Conservation (phyloP, 805 yeast species). For the Zygosaccharomyces siamensis region DNA sequence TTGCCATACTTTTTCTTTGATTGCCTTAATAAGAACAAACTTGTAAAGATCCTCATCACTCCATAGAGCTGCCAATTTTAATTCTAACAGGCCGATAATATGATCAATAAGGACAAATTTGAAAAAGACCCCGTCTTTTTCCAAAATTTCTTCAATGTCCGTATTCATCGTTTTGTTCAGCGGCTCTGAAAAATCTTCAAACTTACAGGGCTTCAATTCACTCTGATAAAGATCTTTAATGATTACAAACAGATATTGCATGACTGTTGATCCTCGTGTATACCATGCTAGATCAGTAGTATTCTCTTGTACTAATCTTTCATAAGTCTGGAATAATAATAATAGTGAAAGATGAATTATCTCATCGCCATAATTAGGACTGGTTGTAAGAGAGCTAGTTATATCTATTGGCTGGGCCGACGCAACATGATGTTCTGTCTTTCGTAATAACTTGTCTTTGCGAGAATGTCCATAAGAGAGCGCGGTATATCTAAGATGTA, state of each 20-base stretch:
- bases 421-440: conserved; percentile 7
- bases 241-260: conserved; percentile 30
- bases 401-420: conserved; percentile 11
- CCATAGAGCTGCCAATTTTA: conserved; percentile 27
- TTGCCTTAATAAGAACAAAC: conserved; percentile 22
- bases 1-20: conserved; percentile 28
- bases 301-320: conserved; percentile 22
- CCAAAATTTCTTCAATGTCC: conserved; percentile 20
- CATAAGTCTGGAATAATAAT: conserved; percentile 23
- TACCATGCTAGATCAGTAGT: conserved; percentile 25
- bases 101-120: conserved; percentile 27
- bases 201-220: conserved; percentile 16
- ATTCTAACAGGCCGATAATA: conserved; percentile 22
- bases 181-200: conserved; percentile 4
- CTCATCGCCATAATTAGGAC: conserved; percentile 16
- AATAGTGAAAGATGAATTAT: conserved; percentile 22
- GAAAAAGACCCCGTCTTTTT: conserved; percentile 12
- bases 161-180: conserved; percentile 14
- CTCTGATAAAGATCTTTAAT: conserved; percentile 24
- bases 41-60: conserved; percentile 24
- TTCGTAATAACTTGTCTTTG: conserved; percentile 14
- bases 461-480: conserved; percentile 13
- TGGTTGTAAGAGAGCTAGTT: conserved; percentile 15
- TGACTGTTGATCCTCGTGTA: conserved; percentile 30
- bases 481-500: conserved; percentile 25